A percentile compares a stretch with the other conserved stretches of the same genome.
Conservation (phyloP, 441 rosid species). For the Pelargonium cotyledonis region DNA sequence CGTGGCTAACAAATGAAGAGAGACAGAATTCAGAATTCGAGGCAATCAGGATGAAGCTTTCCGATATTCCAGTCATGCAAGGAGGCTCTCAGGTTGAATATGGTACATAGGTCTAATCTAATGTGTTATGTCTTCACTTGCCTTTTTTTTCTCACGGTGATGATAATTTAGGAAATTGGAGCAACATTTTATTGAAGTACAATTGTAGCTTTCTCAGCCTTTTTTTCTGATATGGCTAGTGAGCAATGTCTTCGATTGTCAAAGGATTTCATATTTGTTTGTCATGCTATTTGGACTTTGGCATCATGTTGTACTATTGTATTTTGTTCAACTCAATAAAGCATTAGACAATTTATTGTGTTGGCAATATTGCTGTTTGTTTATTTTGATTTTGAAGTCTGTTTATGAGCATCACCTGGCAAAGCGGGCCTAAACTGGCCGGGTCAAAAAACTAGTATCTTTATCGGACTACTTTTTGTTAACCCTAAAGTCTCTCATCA, state of each 20-base stretch:
- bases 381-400: too few relatives aligned
- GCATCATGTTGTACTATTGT: background rate
- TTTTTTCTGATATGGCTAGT: background rate
- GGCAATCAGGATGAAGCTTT: conserved; percentile 47
- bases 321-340: background rate
- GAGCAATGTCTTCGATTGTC: background rate
- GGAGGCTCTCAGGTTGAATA: conserved; percentile 21
- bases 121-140: too few relatives aligned
- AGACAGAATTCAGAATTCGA: conserved; percentile 54
- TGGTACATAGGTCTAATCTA: background rate
- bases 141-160: too few relatives aligned
- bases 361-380: too few relatives aligned
- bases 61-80: conserved; percentile 30
- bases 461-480: too few relatives aligned
- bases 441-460: too few relatives aligned
- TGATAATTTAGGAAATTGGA: too few relatives aligned
- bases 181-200: background rate
- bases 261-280: background rate
- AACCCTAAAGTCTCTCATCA: too few relatives aligned
- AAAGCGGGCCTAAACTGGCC: too few relatives aligned
- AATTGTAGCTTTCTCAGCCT: background rate
- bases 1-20: conserved; percentile 67
- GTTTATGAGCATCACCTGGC: too few relatives aligned
- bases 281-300: background rate
- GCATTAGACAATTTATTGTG: background rate